A percentile compares a stretch with the other conserved stretches of the same genome.
phyloP scores from a whole-genome alignment of 371 early-diverging fungal genomes.

The Funneliformis caledonium region DNA sequence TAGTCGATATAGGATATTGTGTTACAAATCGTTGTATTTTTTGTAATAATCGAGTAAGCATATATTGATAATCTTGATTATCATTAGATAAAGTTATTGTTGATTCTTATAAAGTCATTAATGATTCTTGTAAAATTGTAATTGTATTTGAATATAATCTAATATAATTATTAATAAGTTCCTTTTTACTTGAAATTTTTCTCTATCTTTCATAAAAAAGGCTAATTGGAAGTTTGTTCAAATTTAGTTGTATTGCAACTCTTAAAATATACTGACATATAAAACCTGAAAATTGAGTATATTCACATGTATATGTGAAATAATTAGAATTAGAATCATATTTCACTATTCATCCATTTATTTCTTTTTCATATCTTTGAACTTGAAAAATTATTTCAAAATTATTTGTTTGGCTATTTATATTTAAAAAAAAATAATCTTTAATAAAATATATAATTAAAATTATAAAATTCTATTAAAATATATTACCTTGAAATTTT shows the following conservation, averaged over 20 bases:
- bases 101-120: too few species aligned
- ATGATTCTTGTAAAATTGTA: background rate
- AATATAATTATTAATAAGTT: background rate
- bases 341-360: background rate
- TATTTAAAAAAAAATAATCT: too few species aligned
- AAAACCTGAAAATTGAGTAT: background rate
- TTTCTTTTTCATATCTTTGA: conserved; percentile 5
- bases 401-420: too few species aligned
- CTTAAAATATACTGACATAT: background rate
- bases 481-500: conserved; percentile 16
- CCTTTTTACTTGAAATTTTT: background rate
- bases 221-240: background rate
- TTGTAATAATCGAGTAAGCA: background rate
- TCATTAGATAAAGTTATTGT: too few species aligned
- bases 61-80: too few species aligned
- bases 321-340: background rate
- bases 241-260: conserved; percentile 17
- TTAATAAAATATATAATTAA: too few species aligned
- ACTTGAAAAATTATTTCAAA: too few species aligned
- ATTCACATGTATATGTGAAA: background rate
- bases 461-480: background rate
- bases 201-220: conserved; percentile 10
- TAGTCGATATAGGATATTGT: background rate
- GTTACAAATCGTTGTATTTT: background rate
- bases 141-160: too few species aligned